These are phyloP conservation scores for Heliosperma pusillum DNA, from an alignment of 148 eudicot species.

Conservation along the genomic window DNA sequence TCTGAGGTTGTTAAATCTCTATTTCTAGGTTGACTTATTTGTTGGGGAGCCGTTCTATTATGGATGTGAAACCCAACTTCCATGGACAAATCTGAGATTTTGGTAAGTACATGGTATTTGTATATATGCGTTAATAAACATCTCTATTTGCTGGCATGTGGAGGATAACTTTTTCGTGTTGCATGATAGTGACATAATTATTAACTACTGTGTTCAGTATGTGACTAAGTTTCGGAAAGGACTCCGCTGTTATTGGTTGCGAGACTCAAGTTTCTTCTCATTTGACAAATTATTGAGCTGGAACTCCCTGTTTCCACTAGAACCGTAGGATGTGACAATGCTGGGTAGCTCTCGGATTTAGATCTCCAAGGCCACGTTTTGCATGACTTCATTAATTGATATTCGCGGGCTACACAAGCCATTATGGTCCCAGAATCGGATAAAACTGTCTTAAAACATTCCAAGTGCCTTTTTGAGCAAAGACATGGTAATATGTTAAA, in stretches of 20 bases:
- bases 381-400: no score
- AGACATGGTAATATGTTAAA: no score
- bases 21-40: conserved; percentile 64
- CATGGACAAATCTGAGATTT: conserved; percentile 88
- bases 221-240: neutral
- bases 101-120: conserved; percentile 44
- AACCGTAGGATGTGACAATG: neutral
- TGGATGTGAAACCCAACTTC: conserved; percentile 68
- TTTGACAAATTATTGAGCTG: neutral
- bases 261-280: no score
- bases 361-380: no score
- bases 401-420: no score
- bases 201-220: neutral
- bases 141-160: conserved; percentile 7
- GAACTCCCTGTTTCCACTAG: neutral
- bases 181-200: neutral
- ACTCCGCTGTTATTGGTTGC: neutral
- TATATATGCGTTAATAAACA: neutral
- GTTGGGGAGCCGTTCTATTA: conserved; percentile 85
- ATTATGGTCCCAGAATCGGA: no score
- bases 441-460: no score
- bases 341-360: no score
- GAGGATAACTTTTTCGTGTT: neutral
- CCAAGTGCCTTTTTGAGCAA: no score
- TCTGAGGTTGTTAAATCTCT: conserved; percentile 16